Base-by-base conservation (phyloP, 257 asterid genomes). In the Lycium ferocissimum region DNA sequence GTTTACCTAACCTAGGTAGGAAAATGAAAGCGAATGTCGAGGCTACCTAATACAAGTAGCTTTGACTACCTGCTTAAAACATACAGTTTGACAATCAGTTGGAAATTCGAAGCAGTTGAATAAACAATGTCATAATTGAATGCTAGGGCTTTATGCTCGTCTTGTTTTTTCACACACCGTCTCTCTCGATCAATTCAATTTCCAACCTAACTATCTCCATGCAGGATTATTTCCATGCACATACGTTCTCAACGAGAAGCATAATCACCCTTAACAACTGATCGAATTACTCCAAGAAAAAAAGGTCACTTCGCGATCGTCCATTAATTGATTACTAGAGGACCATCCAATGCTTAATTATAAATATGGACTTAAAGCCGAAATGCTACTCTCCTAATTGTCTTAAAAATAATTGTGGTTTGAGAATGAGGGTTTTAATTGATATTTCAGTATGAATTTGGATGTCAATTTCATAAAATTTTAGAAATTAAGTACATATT, bases 151-250 rank as follows among this genome's bases (percentile, higher is more conserved):
- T 26, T 26, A 26, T 26, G 33, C 33, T 26, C 33, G 33, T 26
- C 33, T 26, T 26, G 33, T 26, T 26, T 26, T 26, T 49, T 49
- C 18, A 11, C 6, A 11, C 6, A 35, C 76, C 11, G 56, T 14
- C 2, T 9, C 56, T 15, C 76, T 69, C 33, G 33, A 26, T 26
- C 33, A 26, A 15, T 37, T 69, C 78, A 7, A 37, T 69, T 69
- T 69, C 79, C 15, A 71, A 71, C 35, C 17, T 40, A 17, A 2
- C 4, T 40, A 35, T 17, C 76, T 15, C 51, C 76, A 38, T 69
- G 76, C 76, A 69, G 37, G n/a, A 69, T 69, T 37, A 26, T 26
- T 26, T 69, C 75, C 76, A 69, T 69, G 76, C 76, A 69, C 76
- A 37, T 3, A 69, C 51, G 76, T 69, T 69, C 76, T 69, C 51